These are phyloP conservation scores for Trichoderma sp. DNA, from an alignment of 2,329 filamentous ascomycete genomes.

Conservation along the genomic window DNA sequence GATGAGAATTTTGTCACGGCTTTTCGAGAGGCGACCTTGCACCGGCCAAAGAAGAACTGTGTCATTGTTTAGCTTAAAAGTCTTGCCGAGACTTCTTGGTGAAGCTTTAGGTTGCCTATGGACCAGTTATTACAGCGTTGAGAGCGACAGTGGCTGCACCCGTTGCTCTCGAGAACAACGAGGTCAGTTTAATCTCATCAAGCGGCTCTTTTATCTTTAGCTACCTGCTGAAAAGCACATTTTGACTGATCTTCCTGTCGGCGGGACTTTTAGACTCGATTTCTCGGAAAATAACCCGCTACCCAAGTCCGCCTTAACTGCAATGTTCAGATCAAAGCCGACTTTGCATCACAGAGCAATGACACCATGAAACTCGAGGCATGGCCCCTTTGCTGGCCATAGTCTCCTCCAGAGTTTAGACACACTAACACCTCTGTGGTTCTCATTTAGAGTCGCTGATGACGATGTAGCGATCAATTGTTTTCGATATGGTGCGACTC, in stretches of 20 bases:
- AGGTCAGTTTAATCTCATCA: neutral
- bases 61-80: neutral
- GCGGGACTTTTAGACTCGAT: neutral
- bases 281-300: too few relatives aligned
- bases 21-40: neutral
- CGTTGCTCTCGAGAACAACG: neutral
- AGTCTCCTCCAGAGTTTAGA: neutral
- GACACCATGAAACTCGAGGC: neutral
- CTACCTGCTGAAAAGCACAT: neutral
- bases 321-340: neutral
- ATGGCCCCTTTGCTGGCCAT: neutral
- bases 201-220: neutral
- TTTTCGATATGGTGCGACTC: neutral
- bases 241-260: neutral
- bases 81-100: accelerated
- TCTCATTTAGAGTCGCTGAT: neutral
- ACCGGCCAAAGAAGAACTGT: neutral
- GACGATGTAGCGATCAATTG: neutral
- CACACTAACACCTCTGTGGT: neutral
- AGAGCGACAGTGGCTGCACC: neutral
- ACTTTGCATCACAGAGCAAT: neutral
- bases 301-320: too few relatives aligned
- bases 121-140: neutral
- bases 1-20: neutral
- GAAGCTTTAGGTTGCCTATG: neutral